phyloP scores from a whole-genome alignment of 2,329 filamentous ascomycete genomes.

The Sarocladium strictum region DNA sequence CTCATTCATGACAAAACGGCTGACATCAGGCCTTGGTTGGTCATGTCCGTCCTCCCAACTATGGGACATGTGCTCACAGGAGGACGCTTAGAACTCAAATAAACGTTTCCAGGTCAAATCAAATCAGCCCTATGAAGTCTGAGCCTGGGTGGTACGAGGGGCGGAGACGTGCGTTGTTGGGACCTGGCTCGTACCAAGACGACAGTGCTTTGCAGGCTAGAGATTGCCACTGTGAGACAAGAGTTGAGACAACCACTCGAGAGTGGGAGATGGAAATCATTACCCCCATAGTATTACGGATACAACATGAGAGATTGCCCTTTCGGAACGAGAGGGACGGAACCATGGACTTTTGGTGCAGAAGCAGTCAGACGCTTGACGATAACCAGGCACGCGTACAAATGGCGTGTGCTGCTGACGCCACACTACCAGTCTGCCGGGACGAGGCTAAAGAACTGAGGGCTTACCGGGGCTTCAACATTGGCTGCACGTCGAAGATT shows the following conservation, averaged over 20 bases:
- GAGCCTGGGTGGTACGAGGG: neutral
- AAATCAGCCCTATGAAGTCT: slow-evolving; percentile 5
- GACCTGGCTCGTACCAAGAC: too few relatives aligned
- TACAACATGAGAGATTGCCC: neutral
- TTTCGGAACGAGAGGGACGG: neutral
- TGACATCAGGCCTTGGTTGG: neutral
- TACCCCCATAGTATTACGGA: neutral
- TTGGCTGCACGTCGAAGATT: neutral
- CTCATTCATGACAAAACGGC: neutral
- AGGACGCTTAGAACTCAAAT: too few relatives aligned
- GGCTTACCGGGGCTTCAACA: neutral
- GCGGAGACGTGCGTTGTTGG: neutral
- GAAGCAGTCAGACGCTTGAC: neutral
- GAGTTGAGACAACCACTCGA: neutral
- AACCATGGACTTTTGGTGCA: neutral
- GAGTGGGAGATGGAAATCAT: neutral
- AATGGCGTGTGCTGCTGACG: neutral
- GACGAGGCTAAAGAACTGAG: neutral
- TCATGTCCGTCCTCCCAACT: neutral
- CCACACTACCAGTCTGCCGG: neutral
- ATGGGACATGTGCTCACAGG: neutral
- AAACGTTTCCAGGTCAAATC: neutral
- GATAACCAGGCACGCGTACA: neutral
- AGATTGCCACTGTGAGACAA: neutral
- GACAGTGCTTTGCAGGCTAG: neutral